A percentile compares a stretch with the other conserved stretches of the same genome.
Evolutionary conservation across 306 rosid genomes (phyloP).

Genomic region (Hylodesmum podocarpum): DNA sequence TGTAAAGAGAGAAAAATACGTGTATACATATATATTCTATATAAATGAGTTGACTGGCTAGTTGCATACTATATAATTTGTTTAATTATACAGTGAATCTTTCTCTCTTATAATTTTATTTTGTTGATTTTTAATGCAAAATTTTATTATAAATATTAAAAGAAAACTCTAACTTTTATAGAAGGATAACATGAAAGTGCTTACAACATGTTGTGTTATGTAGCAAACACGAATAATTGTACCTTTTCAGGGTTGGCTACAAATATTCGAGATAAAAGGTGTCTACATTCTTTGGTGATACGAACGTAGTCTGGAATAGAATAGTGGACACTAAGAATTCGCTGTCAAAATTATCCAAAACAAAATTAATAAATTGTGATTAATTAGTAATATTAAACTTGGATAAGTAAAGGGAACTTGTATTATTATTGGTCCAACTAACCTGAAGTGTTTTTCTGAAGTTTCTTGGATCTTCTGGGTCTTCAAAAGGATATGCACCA

Average conservation of each 20-base stretch:
- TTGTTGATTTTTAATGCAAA: no score
- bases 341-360: conserved; percentile 53
- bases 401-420: background rate
- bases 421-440: conserved; percentile 15
- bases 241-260: conserved; percentile 90
- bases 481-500: conserved; percentile 99
- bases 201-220: background rate
- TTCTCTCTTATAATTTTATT: no score
- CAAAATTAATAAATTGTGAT: background rate
- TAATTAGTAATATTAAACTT: background rate
- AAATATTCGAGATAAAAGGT: conserved; percentile 83
- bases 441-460: conserved; percentile 97
- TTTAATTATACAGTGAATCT: no score
- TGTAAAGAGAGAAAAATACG: no score
- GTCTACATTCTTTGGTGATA: conserved; percentile 68
- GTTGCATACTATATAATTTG: no score
- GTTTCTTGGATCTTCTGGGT: conserved; percentile 91
- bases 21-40: no score
- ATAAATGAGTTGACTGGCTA: no score
- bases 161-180: no score
- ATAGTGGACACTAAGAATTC: conserved; percentile 89
- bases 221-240: conserved; percentile 2
- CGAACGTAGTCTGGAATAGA: conserved; percentile 87
- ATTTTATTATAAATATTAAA: no score
- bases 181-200: no score